phyloP scores from a whole-genome alignment of 805 yeast genomes.

The Wickerhamomyces subpelliculosus region DNA sequence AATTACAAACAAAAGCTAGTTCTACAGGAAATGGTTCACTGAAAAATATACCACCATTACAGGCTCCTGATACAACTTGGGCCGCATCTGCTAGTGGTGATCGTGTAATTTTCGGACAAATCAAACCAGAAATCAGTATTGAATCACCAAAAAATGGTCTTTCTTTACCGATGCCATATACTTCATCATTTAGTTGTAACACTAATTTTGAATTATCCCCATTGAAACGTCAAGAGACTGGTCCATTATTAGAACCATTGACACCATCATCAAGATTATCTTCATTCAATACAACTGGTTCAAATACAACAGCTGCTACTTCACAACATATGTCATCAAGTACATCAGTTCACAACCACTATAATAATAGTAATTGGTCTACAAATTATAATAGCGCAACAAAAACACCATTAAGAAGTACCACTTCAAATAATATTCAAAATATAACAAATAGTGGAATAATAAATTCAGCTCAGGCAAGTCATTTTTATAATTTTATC shows the following conservation, averaged over 20 bases:
- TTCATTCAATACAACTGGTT: conserved; percentile 6
- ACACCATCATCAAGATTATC: conserved; percentile 40
- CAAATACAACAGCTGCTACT: conserved; percentile 1
- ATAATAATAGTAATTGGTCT: background rate
- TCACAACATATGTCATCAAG: background rate
- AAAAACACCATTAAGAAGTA: conserved; percentile 28
- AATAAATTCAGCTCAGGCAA: conserved; percentile 6
- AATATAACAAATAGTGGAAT: conserved; percentile 5
- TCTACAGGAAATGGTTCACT: conserved; percentile 14
- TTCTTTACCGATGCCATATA: conserved; percentile 33
- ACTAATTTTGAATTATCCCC: conserved; percentile 63
- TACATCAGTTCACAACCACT: background rate
- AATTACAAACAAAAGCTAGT: conserved; percentile 9
- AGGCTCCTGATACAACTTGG: conserved; percentile 35
- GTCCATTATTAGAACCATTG: conserved; percentile 59
- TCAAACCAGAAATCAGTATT: conserved; percentile 6
- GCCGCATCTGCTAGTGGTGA: conserved; percentile 35
- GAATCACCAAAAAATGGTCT: conserved; percentile 12
- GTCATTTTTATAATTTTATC: conserved; percentile 15
- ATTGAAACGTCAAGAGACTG: conserved; percentile 48
- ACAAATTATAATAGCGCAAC: too few relatives aligned
- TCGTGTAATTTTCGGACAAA: conserved; percentile 25
- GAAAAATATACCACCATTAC: conserved; percentile 26
- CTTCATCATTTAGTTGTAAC: conserved; percentile 61
- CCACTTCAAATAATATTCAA: conserved; percentile 10